These are phyloP conservation scores for Ceratocystis huliohia DNA, from an alignment of 2,329 filamentous ascomycete species.

Conservation along the genomic window DNA sequence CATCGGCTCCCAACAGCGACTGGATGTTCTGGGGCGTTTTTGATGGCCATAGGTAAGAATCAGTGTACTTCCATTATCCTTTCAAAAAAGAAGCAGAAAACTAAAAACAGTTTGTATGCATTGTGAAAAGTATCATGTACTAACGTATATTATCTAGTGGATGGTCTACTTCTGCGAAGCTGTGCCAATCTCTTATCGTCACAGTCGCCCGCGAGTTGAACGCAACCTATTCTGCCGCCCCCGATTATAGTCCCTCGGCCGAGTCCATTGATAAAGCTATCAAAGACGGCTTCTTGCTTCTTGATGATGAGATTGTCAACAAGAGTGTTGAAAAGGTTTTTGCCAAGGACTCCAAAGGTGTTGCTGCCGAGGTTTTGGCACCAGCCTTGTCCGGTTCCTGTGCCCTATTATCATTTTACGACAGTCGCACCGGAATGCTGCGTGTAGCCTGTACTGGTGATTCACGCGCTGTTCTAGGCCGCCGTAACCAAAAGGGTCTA, in stretches of 20 bases:
- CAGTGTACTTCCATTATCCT: no score
- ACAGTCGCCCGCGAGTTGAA: slow-evolving; percentile 91
- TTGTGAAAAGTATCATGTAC: no score
- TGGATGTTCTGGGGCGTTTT: slow-evolving; percentile 99
- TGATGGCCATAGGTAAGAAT: slow-evolving; percentile 77
- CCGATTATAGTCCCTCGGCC: slow-evolving; percentile 51
- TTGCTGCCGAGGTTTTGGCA: slow-evolving; percentile 80
- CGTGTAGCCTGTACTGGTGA: slow-evolving; percentile 94
- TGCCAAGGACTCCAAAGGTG: slow-evolving; percentile 76
- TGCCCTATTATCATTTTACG: slow-evolving; percentile 91
- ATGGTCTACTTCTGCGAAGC: slow-evolving; percentile 94
- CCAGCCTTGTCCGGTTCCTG: slow-evolving; percentile 95
- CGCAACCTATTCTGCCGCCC: slow-evolving; percentile 67
- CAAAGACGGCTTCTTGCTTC: slow-evolving; percentile 74
- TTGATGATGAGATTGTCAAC: slow-evolving; percentile 91
- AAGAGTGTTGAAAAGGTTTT: slow-evolving; percentile 85
- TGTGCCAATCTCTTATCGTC: slow-evolving; percentile 81
- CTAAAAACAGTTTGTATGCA: no score
- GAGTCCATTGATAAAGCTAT: slow-evolving; percentile 82
- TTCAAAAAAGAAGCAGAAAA: no score
- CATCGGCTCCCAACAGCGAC: slow-evolving; percentile 50
- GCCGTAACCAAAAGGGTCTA: slow-evolving; percentile 64
- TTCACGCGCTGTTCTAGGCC: slow-evolving; percentile 84
- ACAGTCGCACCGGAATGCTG: slow-evolving; percentile 71
- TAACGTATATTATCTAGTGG: slow-evolving; percentile 44